These are phyloP conservation scores for Kazachstania bromeliacearum DNA, from an alignment of 805 yeast species.

Conservation along the genomic window DNA sequence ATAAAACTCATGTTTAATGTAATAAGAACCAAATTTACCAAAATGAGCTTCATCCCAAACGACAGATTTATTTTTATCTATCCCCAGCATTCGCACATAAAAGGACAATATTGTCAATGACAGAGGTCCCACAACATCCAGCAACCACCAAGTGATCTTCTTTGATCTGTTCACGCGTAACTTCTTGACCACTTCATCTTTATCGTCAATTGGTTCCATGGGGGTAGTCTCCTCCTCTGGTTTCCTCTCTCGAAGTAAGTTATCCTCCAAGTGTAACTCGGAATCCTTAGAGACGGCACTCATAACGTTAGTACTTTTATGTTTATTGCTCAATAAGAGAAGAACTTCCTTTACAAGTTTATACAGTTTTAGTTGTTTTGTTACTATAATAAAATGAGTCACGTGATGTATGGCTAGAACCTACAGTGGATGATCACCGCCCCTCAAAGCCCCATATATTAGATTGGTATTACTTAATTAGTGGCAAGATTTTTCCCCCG, in stretches of 20 bases:
- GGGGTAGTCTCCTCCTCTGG: not conserved
- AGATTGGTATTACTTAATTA: no score
- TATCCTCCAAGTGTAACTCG: not conserved
- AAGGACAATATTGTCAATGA: constrained; percentile 62
- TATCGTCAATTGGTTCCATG: not conserved
- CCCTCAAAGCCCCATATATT: no score
- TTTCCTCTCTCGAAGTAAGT: constrained; percentile 1
- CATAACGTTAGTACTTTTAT: no score
- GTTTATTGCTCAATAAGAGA: no score
- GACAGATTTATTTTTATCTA: constrained; percentile 63
- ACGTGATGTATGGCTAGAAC: no score
- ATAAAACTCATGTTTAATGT: constrained; percentile 79
- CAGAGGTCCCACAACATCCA: constrained; percentile 29
- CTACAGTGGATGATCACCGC: no score
- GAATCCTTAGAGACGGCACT: no score
- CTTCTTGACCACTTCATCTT: not conserved
- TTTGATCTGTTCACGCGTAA: constrained; percentile 16
- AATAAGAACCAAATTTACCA: constrained; percentile 92
- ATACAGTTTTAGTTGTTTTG: no score
- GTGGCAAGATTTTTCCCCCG: no score
- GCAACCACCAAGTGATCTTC: constrained; percentile 1
- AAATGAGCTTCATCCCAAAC: constrained; percentile 98
- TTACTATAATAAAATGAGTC: not conserved
- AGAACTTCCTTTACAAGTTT: not conserved
- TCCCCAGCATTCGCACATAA: constrained; percentile 62